These are phyloP conservation scores for Ambrosia artemisiifolia DNA, from an alignment of 129 eudicot genomes.

Conservation along the genomic window DNA sequence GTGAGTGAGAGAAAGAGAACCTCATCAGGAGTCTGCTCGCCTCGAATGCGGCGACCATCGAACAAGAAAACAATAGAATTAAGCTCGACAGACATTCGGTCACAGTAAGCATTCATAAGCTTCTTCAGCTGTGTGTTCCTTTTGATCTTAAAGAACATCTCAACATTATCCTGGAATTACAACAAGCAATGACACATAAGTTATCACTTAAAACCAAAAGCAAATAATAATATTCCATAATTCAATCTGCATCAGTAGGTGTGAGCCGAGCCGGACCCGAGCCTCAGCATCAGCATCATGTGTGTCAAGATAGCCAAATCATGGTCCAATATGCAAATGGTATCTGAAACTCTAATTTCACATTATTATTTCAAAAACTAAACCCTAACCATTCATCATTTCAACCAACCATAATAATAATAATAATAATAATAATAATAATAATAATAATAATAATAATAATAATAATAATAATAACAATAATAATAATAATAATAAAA, in stretches of 20 bases:
- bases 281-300: not conserved
- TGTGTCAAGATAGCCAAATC: not conserved
- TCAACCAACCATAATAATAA: not conserved
- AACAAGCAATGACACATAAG: not conserved
- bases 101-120: conserved; percentile 81
- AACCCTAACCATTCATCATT: not conserved
- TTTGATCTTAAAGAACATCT: conserved; percentile 73
- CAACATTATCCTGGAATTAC: conserved; percentile 55
- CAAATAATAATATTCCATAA: not conserved
- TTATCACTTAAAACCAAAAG: not conserved
- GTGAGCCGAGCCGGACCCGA: too few species aligned
- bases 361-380: not conserved
- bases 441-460: too few species aligned
- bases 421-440: too few species aligned
- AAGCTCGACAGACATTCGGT: conserved; percentile 60
- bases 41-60: conserved; percentile 72
- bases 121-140: conserved; percentile 69
- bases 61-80: conserved; percentile 64
- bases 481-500: not conserved
- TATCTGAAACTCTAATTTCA: not conserved
- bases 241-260: not conserved
- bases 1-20: conserved; percentile 18
- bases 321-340: too few species aligned
- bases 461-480: too few species aligned
- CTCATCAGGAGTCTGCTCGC: conserved; percentile 76